phyloP scores from a whole-genome alignment of 805 yeast genomes.

The Ogataea saltuana region DNA sequence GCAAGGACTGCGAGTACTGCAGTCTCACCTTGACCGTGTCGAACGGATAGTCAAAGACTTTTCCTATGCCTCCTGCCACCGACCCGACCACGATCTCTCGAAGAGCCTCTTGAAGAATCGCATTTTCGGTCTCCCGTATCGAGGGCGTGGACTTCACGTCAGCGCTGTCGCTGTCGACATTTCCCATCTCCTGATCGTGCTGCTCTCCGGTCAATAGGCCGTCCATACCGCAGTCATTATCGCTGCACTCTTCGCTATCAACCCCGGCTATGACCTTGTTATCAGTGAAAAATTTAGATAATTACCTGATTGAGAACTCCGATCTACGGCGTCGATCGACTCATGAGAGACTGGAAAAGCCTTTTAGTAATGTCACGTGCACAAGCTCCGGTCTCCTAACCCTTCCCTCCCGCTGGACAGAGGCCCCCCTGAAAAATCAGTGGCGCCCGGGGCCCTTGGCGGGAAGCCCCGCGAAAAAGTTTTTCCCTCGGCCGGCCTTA shows the following conservation, averaged over 20 bases:
- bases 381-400: too few species aligned
- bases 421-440: neutral
- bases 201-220: too few species aligned
- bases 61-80: conserved; percentile 79
- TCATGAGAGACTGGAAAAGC: too few species aligned
- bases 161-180: too few species aligned
- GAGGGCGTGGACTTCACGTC: too few species aligned
- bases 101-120: conserved; percentile 27
- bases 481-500: conserved; percentile 4
- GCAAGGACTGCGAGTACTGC: conserved; percentile 66
- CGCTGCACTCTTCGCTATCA: neutral
- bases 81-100: conserved; percentile 53
- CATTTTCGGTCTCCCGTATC: neutral
- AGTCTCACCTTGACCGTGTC: conserved; percentile 90
- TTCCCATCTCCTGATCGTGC: too few species aligned
- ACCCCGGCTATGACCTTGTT: too few species aligned
- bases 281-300: conserved; percentile 8
- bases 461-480: neutral
- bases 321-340: conserved; percentile 8
- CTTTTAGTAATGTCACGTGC: too few species aligned
- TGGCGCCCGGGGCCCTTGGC: neutral
- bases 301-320: too few species aligned
- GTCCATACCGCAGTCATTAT: neutral
- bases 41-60: conserved; percentile 85
- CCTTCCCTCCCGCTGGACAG: too few species aligned